These are phyloP conservation scores for Russula vinacea DNA, from an alignment of 768 basidiomycete genomes.

Conservation along the genomic window DNA sequence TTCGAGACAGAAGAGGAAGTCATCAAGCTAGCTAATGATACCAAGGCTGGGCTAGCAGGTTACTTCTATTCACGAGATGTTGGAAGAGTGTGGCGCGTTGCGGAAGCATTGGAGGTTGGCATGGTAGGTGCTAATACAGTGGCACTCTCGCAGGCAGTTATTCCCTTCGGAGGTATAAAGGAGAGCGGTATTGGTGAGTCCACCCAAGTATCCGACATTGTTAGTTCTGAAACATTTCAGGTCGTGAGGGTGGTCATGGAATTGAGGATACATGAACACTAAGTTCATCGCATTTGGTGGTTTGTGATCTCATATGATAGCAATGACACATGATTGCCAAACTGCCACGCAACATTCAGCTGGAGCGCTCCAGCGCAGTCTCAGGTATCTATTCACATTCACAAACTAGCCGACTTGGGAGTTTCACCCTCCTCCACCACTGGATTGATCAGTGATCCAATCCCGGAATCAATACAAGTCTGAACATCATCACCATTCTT, in stretches of 20 bases:
- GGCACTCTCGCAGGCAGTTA: constrained; percentile 67
- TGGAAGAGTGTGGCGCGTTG: constrained; percentile 89
- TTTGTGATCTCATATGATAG: constrained; percentile 36
- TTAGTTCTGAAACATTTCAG: constrained; percentile 34
- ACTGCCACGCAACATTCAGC: background rate
- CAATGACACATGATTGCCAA: background rate
- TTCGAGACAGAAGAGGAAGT: constrained; percentile 96
- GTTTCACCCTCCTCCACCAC: constrained; percentile 62
- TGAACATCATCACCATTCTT: constrained; percentile 71
- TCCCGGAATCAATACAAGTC: constrained; percentile 66
- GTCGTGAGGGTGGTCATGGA: constrained; percentile 86
- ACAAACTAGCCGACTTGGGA: constrained; percentile 43
- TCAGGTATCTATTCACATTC: constrained; percentile 28
- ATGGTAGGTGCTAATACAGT: constrained; percentile 88
- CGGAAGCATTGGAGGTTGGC: constrained; percentile 90
- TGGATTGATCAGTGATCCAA: constrained; percentile 76
- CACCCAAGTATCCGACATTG: constrained; percentile 20
- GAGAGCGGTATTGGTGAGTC: constrained; percentile 71
- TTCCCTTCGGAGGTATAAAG: constrained; percentile 90
- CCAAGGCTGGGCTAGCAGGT: constrained; percentile 84
- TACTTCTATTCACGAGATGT: constrained; percentile 91
- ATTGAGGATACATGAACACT: constrained; percentile 85
- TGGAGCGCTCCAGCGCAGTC: background rate
- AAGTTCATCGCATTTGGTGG: constrained; percentile 83
- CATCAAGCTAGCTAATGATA: constrained; percentile 76